These are phyloP conservation scores for Chalara sp. DNA, from an alignment of 2,329 filamentous ascomycete genomes.

Conservation along the genomic window DNA sequence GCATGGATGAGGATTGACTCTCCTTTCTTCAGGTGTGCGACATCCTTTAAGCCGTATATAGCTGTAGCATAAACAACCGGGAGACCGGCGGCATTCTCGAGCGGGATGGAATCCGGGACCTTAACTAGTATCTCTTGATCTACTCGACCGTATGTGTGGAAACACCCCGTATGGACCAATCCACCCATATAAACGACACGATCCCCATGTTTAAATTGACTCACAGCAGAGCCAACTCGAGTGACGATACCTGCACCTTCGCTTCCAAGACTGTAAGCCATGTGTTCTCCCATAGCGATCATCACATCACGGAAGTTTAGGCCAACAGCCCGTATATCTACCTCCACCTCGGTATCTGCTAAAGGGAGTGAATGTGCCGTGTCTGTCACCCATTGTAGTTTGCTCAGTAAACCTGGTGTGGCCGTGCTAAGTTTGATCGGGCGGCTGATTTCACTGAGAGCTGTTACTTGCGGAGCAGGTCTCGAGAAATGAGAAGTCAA, in stretches of 20 bases:
- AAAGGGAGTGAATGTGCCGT: background rate
- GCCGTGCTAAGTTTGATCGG: background rate
- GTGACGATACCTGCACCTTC: background rate
- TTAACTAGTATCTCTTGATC: background rate
- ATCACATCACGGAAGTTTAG: background rate
- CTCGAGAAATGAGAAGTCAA: too few species aligned
- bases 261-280: background rate
- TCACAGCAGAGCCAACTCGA: background rate
- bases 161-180: background rate
- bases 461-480: too few species aligned
- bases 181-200: background rate
- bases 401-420: background rate
- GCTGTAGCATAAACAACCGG: conserved; percentile 14
- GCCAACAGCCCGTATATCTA: background rate
- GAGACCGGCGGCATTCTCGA: conserved; percentile 22
- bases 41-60: conserved; percentile 11
- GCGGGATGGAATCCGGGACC: background rate
- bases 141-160: background rate
- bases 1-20: conserved; percentile 28
- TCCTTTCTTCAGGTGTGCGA: conserved; percentile 9
- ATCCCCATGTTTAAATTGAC: background rate
- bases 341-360: background rate
- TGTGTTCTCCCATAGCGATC: background rate
- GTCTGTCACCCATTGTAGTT: background rate
- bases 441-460: too few species aligned